Evolutionary conservation across 768 basidiomycete species (phyloP).

Genomic region (Mycena filopes): DNA sequence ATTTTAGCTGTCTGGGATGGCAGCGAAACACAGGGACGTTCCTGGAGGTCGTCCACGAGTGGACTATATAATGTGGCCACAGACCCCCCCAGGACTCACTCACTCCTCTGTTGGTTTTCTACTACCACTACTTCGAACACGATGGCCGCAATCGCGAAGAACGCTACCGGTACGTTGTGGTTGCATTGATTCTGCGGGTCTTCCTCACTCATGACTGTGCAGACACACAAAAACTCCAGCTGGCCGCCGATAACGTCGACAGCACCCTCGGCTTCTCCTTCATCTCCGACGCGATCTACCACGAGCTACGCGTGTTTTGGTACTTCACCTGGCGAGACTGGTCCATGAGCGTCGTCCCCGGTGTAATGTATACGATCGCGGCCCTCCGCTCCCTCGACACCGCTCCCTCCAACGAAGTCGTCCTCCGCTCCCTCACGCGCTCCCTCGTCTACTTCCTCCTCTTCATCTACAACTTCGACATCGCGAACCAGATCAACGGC

Average conservation of each 20-base stretch:
- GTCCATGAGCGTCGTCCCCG: conserved; percentile 28
- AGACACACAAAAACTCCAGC: neutral
- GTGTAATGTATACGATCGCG: conserved; percentile 26
- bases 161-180: neutral
- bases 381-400: conserved; percentile 25
- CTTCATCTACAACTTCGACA: conserved; percentile 30
- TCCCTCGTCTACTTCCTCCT: conserved; percentile 32
- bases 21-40: neutral
- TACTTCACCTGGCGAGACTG: conserved; percentile 30
- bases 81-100: neutral
- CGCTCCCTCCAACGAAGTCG: neutral
- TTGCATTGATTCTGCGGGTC: too few species aligned
- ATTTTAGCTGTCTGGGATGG: too few species aligned
- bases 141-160: neutral
- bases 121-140: neutral
- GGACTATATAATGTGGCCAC: neutral
- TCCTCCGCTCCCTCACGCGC: neutral
- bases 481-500: conserved; percentile 32
- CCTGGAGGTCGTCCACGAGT: neutral
- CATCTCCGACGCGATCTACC: conserved; percentile 17
- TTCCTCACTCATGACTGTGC: neutral
- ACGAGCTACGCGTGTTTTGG: conserved; percentile 29
- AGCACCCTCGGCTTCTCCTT: conserved; percentile 17
- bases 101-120: neutral
- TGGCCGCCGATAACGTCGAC: neutral